phyloP scores from a whole-genome alignment of 192 early-diverging fungal species.

The Fimicolochytrium jonesii region DNA sequence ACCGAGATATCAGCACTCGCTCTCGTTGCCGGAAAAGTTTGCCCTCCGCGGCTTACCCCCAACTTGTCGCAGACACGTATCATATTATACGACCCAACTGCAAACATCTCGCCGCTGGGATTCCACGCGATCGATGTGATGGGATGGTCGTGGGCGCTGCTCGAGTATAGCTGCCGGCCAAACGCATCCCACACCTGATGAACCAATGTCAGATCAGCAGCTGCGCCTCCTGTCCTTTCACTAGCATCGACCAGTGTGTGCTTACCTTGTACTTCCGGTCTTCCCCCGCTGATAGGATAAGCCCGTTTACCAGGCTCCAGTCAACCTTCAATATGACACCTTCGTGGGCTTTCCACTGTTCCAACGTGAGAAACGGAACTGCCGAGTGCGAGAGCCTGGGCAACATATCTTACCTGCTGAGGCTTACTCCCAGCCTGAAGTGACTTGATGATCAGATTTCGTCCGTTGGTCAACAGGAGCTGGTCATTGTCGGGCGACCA shows the following conservation, averaged over 20 bases:
- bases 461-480: constrained; percentile 47
- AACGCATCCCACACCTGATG: constrained; percentile 59
- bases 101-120: constrained; percentile 58
- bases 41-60: constrained; percentile 28
- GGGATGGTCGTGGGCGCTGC: constrained; percentile 44
- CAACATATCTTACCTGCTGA: constrained; percentile 36
- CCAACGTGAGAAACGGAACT: not conserved
- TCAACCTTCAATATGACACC: constrained; percentile 52
- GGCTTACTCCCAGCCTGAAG: constrained; percentile 52
- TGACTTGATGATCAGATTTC: constrained; percentile 54
- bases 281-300: constrained; percentile 60
- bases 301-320: constrained; percentile 52
- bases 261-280: constrained; percentile 55
- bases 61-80: constrained; percentile 54
- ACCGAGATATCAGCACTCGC: too few species aligned
- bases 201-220: too few species aligned
- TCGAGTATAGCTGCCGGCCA: constrained; percentile 51
- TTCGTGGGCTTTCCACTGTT: constrained; percentile 60
- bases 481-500: constrained; percentile 59
- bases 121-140: constrained; percentile 54
- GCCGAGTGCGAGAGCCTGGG: not conserved
- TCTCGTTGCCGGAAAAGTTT: not conserved
- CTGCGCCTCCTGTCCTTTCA: too few species aligned
- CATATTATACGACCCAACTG: constrained; percentile 50
- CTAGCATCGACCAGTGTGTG: too few species aligned